These are phyloP conservation scores for Betula pendula DNA, from an alignment of 306 rosid species.

Conservation along the genomic window DNA sequence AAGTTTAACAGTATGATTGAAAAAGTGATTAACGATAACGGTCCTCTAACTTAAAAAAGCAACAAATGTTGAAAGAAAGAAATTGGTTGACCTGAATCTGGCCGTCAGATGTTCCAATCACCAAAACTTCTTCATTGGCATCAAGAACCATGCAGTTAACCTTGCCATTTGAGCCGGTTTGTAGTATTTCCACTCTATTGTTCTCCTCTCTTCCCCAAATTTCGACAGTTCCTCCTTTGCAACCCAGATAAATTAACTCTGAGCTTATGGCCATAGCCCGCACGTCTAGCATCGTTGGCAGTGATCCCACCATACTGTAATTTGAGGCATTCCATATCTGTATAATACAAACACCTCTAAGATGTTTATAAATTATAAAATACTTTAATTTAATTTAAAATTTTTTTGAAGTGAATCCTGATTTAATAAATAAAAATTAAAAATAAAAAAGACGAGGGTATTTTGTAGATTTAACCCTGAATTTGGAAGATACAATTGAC, in stretches of 20 bases:
- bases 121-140: conserved; percentile 66
- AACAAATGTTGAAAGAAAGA: background rate
- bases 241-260: conserved; percentile 75
- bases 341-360: conserved; percentile 1
- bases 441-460: too few relatives aligned
- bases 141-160: conserved; percentile 69
- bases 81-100: conserved; percentile 63
- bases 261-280: conserved; percentile 77
- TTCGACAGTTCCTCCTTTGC: conserved; percentile 82
- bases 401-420: too few relatives aligned
- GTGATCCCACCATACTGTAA: conserved; percentile 59
- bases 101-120: conserved; percentile 86
- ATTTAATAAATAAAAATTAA: too few relatives aligned
- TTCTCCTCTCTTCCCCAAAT: conserved; percentile 74
- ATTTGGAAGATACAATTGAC: too few relatives aligned
- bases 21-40: too few relatives aligned
- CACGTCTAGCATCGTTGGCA: conserved; percentile 66
- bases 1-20: too few relatives aligned
- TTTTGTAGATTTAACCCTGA: too few relatives aligned
- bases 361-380: too few relatives aligned
- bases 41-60: too few relatives aligned
- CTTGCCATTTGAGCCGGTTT: conserved; percentile 60
- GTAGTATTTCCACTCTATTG: conserved; percentile 58
- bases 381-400: too few relatives aligned
- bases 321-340: conserved; percentile 76